phyloP scores from a whole-genome alignment of 2,329 filamentous ascomycete species.

The Colletotrichum shisoi region DNA sequence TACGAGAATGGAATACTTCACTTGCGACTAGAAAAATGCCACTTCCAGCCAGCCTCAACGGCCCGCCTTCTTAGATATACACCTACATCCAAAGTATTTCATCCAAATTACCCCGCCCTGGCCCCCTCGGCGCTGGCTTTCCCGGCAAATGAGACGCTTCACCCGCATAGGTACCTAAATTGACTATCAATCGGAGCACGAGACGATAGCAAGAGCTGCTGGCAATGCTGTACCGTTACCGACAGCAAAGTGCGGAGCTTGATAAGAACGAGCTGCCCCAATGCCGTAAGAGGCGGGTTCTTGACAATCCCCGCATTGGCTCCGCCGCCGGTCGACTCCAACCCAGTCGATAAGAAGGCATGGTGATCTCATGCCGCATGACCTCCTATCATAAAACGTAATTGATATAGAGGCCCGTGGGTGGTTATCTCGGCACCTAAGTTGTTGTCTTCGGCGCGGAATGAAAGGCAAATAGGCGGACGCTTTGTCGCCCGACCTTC shows the following conservation, averaged over 20 bases:
- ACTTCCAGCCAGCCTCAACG: neutral
- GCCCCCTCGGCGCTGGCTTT: conserved; percentile 9
- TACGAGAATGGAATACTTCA: neutral
- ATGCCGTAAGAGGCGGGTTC: conserved; percentile 25
- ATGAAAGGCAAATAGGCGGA: neutral
- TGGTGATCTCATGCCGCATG: conserved; percentile 38
- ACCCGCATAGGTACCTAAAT: neutral
- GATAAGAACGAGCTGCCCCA: conserved; percentile 37
- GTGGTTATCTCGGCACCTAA: conserved; percentile 31
- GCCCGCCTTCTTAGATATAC: conserved; percentile 24
- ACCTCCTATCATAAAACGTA: conserved; percentile 37
- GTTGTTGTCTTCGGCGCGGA: neutral
- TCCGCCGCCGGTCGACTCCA: conserved; percentile 30
- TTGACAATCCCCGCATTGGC: conserved; percentile 32
- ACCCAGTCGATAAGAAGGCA: conserved; percentile 37
- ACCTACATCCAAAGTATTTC: neutral
- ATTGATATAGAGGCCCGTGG: conserved; percentile 25
- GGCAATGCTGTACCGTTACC: conserved; percentile 6
- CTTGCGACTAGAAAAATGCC: neutral
- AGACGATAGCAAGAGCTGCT: conserved; percentile 8
- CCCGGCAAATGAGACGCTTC: conserved; percentile 19
- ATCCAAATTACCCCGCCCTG: conserved; percentile 37
- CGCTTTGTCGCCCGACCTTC: neutral
- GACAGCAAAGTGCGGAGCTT: conserved; percentile 25
- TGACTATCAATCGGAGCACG: conserved; percentile 29